A percentile compares a stretch with the other conserved stretches of the same genome.
Evolutionary conservation across 1,284 basidiomycete genomes (phyloP).

Genomic region (Pascua guehoae): DNA sequence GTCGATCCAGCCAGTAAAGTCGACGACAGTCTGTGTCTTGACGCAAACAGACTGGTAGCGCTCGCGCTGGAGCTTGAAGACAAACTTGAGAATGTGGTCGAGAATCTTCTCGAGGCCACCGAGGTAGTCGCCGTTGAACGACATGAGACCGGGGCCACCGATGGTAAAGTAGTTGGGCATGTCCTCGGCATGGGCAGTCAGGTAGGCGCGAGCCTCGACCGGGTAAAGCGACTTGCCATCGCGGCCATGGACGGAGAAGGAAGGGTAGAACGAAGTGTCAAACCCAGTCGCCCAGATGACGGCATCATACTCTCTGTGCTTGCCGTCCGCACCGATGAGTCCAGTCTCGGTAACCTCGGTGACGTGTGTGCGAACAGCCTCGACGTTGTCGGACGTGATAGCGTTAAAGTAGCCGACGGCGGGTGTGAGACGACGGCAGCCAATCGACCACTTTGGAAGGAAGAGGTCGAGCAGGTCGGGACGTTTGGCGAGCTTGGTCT

Average conservation of each 20-base stretch:
- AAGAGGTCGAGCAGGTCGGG: conserved; percentile 23
- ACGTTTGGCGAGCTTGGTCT: conserved; percentile 17
- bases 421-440: conserved; percentile 37
- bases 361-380: conserved; percentile 19
- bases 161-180: conserved; percentile 12
- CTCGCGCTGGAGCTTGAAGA: conserved; percentile 12
- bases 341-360: conserved; percentile 22
- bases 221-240: background rate
- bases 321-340: conserved; percentile 22
- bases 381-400: conserved; percentile 29
- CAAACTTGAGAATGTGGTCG: conserved; percentile 9
- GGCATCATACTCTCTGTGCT: conserved; percentile 25
- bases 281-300: conserved; percentile 35
- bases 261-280: conserved; percentile 35
- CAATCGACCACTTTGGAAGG: conserved; percentile 26
- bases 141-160: conserved; percentile 1
- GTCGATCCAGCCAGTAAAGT: conserved; percentile 6
- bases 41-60: conserved; percentile 3
- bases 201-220: conserved; percentile 8
- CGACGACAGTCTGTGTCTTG: conserved; percentile 4
- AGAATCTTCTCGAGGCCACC: conserved; percentile 7
- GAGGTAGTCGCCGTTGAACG: conserved; percentile 9
- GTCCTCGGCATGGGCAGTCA: conserved; percentile 6
- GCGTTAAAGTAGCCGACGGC: conserved; percentile 42
- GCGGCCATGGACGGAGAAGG: conserved; percentile 22